Percentiles rank a stretch among this genome's conserved stretches.
phyloP scores from a whole-genome alignment of 805 yeast genomes.

The Vanderwaltozyma polyspora region DNA sequence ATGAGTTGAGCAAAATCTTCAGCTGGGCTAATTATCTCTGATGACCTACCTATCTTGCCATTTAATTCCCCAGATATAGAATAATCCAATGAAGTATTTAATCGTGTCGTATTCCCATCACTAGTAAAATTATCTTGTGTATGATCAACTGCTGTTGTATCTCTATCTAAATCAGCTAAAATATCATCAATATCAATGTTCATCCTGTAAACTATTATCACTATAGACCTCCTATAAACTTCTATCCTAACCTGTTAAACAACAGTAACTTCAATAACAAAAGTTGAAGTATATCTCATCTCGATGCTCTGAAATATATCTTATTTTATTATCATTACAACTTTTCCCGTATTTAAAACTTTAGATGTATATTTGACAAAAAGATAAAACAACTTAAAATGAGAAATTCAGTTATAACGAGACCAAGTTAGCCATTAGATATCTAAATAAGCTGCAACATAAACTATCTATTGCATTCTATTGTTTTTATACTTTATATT shows the following conservation, averaged over 20 bases:
- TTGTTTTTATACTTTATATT: no score
- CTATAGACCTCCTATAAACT: background rate
- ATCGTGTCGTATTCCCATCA: constrained; percentile 13
- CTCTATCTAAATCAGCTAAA: constrained; percentile 50
- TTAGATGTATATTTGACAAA: no score
- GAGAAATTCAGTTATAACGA: no score
- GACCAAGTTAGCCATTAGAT: no score
- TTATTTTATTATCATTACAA: no score
- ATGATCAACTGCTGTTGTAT: constrained; percentile 27
- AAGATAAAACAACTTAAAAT: no score
- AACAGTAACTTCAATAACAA: background rate
- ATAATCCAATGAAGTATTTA: constrained; percentile 11
- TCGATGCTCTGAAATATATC: no score
- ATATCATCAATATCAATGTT: constrained; percentile 60
- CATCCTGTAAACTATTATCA: no score
- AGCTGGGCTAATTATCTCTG: constrained; percentile 7
- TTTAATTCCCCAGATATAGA: background rate
- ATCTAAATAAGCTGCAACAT: no score
- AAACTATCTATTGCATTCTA: no score
- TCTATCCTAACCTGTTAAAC: background rate
- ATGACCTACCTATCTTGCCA: background rate
- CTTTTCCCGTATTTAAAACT: no score
- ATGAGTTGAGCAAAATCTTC: constrained; percentile 30
- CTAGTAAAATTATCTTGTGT: constrained; percentile 7
- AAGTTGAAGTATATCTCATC: no score